Base-by-base conservation (phyloP, 202 grass and related monocot genomes). In the Zizania palustris region DNA sequence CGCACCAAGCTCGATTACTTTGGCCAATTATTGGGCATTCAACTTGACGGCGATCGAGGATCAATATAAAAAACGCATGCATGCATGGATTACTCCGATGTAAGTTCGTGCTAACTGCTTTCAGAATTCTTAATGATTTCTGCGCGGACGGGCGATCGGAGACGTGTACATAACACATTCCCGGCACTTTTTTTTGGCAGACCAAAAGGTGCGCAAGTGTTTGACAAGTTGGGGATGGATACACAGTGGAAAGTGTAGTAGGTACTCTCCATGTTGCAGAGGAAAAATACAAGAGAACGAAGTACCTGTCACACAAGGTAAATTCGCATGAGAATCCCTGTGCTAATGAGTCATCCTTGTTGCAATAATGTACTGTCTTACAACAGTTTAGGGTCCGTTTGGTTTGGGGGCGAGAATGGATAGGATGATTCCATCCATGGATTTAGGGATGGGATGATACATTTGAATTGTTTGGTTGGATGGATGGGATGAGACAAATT, bases 21-120 rank as follows among this genome's bases (percentile, higher is more conserved):
- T 15, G 40, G 21, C 21, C 44, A 69, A 83, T 74, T 57, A 83
- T 68, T 87, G 38, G 38, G 22, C 43, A 35, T 45, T 60, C 58
- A 22, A 38, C 67, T 46, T 9, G 3, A 36, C 28, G 22, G 65
- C 3, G 28, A 28, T 28, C 28, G 18, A 67, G 11, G 28, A 67
- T 67, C 45, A 28, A 14, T 36, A 1, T 28, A 28, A 67, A 11
- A 71, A 43, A 59, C 5, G 15, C 11, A 38, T 45, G 63, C 37
- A 44, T 59, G 38, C 28, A 28, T 28, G 39, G 62, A 8, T 5
- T 22, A 45, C 21, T 51, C 64, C 22, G 64, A 45, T 8, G 18
- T 14, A 45, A 11, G 3, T 14, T 28, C 16, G 50, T 54, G n/a
- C 50, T 54, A 54, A 54, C 50, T 1, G 50, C 7, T 8, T 71